Percentiles rank a stretch among this genome's conserved stretches.
Conservation (phyloP, 1,284 basidiomycete genomes). For the Ustilago vetiveriae region DNA sequence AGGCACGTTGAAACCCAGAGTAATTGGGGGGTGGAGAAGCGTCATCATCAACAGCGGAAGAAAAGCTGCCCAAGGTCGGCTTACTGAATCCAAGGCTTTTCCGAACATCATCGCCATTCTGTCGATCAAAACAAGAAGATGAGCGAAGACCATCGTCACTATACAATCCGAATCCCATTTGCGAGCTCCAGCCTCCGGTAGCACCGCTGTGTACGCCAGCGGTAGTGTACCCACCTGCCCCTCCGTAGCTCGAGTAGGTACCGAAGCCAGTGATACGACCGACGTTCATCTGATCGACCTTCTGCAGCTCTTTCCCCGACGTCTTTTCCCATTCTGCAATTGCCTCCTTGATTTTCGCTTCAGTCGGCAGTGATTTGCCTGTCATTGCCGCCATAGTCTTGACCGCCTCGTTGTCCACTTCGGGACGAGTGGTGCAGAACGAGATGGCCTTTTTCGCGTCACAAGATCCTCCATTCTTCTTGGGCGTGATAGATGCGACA, state of each 20-base stretch:
- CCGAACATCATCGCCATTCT: conserved; percentile 10
- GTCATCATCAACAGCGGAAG: conserved; percentile 25
- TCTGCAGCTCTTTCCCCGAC: conserved; percentile 21
- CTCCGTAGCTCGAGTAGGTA: conserved; percentile 35
- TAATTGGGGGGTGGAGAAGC: conserved; percentile 16
- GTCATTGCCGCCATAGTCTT: conserved; percentile 28
- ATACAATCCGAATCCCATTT: conserved; percentile 33
- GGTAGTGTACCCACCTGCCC: conserved; percentile 23
- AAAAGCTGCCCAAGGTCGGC: conserved; percentile 34
- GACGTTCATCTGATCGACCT: conserved; percentile 34
- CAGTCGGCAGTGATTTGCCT: conserved; percentile 11
- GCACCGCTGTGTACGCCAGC: conserved; percentile 37
- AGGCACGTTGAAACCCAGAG: conserved; percentile 37
- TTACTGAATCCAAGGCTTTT: conserved; percentile 7
- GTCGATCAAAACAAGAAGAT: neutral
- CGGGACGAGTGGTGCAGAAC: conserved; percentile 32
- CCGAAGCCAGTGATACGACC: conserved; percentile 37
- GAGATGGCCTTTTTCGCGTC: conserved; percentile 23
- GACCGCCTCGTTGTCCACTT: conserved; percentile 13
- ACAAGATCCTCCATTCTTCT: conserved; percentile 19
- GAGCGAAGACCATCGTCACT: conserved; percentile 15
- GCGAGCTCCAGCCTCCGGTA: conserved; percentile 41
- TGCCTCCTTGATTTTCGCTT: conserved; percentile 7
- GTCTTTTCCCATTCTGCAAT: conserved; percentile 23
- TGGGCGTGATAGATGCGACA: conserved; percentile 22